Percentiles rank a stretch among this genome's conserved stretches.
phyloP scores from a whole-genome alignment of 2,329 filamentous ascomycete genomes.

The Lojkania enalia region DNA sequence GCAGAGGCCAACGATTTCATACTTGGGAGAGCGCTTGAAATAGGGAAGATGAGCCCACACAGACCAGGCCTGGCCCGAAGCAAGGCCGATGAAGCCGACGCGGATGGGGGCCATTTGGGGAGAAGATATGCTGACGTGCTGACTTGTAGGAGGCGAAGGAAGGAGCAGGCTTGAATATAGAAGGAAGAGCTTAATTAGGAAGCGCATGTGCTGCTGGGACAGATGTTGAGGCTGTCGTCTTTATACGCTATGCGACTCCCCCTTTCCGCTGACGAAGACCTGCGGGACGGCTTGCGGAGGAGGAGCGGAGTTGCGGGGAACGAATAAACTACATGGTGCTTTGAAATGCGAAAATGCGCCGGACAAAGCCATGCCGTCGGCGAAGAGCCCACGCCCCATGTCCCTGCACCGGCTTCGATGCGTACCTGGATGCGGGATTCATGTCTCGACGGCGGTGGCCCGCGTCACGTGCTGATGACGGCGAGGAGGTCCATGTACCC shows the following conservation, averaged over 20 bases:
- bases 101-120: slow-evolving; percentile 30
- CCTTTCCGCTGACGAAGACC: slow-evolving; percentile 10
- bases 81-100: slow-evolving; percentile 34
- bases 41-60: slow-evolving; percentile 44
- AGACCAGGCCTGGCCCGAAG: slow-evolving; percentile 17
- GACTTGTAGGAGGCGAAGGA: too few relatives aligned
- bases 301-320: slow-evolving; percentile 1
- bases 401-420: too few relatives aligned
- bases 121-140: background rate
- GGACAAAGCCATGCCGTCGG: background rate
- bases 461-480: too few relatives aligned
- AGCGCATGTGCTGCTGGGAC: too few relatives aligned
- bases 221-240: too few relatives aligned
- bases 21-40: slow-evolving; percentile 37
- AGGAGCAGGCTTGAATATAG: too few relatives aligned
- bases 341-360: slow-evolving; percentile 11
- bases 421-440: too few relatives aligned
- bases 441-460: too few relatives aligned
- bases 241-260: background rate
- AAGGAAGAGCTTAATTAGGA: slow-evolving; percentile 4
- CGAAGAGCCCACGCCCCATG: background rate
- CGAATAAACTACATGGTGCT: slow-evolving; percentile 4
- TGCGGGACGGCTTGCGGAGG: slow-evolving; percentile 21
- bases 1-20: slow-evolving; percentile 52
- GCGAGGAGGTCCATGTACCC: too few relatives aligned